A percentile compares a stretch with the other conserved stretches of the same genome.
phyloP scores from a whole-genome alignment of 192 early-diverging fungal genomes.

The Linnemannia schmuckeri region DNA sequence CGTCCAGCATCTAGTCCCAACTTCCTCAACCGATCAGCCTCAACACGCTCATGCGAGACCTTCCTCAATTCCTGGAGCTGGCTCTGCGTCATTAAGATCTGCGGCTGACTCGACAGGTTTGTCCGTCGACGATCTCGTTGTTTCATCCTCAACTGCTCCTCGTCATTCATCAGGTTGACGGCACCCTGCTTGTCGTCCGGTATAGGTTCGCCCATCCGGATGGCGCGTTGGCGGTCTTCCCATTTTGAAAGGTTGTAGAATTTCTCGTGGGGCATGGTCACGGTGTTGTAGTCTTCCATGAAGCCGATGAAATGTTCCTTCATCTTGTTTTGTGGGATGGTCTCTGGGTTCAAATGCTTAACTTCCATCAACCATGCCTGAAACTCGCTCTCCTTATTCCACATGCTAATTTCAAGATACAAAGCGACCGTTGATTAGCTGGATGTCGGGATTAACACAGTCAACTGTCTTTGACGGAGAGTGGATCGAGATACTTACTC shows the following conservation, averaged over 20 bases:
- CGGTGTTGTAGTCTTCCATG: constrained; percentile 76
- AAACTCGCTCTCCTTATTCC: constrained; percentile 63
- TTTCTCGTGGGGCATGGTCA: constrained; percentile 73
- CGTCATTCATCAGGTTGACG: constrained; percentile 66
- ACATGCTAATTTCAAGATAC: constrained; percentile 21
- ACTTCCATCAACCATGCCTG: constrained; percentile 71
- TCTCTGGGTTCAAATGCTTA: constrained; percentile 61
- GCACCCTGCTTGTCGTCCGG: constrained; percentile 14
- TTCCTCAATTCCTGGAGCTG: constrained; percentile 63
- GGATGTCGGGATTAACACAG: not conserved
- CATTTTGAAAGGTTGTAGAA: constrained; percentile 67
- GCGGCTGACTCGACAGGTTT: constrained; percentile 21
- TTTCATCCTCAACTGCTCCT: constrained; percentile 60
- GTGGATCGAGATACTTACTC: constrained; percentile 58
- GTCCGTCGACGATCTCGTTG: constrained; percentile 32
- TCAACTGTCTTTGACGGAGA: not conserved
- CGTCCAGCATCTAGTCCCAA: constrained; percentile 65
- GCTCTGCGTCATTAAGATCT: constrained; percentile 52
- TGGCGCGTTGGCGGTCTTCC: constrained; percentile 61
- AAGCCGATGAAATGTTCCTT: constrained; percentile 69
- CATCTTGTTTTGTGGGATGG: constrained; percentile 60
- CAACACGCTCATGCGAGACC: constrained; percentile 61
- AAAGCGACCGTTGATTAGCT: not conserved
- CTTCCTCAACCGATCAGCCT: constrained; percentile 64
- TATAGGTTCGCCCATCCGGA: constrained; percentile 61